Percentiles rank a stretch among this genome's conserved stretches.
Conservation (phyloP, 2,329 filamentous ascomycete genomes). For the Mollisia scopiformis region DNA sequence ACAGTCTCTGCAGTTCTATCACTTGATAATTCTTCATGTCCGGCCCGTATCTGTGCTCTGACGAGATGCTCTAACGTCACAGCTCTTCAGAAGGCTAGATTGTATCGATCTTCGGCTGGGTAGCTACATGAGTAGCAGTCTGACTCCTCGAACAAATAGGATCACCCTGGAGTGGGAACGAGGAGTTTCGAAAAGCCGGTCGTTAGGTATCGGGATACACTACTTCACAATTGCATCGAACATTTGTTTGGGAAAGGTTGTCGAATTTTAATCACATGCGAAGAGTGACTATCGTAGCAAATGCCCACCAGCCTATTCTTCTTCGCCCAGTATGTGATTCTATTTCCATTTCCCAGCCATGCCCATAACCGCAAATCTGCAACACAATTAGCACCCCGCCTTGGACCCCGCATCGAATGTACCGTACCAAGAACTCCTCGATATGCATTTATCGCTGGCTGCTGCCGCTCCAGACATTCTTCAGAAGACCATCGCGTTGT, state of each 20-base stretch:
- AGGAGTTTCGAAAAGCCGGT: conserved; percentile 39
- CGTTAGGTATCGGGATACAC: not conserved
- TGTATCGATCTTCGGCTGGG: conserved; percentile 40
- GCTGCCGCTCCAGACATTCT: conserved; percentile 86
- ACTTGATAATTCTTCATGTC: conserved; percentile 43
- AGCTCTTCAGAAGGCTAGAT: conserved; percentile 64
- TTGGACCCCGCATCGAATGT: not conserved
- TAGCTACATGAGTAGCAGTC: conserved; percentile 37
- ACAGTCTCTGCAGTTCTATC: not conserved
- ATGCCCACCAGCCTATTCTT: conserved; percentile 29
- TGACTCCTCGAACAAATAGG: conserved; percentile 36
- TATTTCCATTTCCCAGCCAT: conserved; percentile 27
- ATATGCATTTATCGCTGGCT: conserved; percentile 38
- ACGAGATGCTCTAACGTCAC: conserved; percentile 59
- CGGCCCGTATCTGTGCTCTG: conserved; percentile 71
- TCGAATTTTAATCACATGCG: conserved; percentile 36
- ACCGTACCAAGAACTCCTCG: conserved; percentile 34
- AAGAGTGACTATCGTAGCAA: conserved; percentile 38
- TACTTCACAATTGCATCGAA: conserved; percentile 21
- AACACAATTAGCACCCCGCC: conserved; percentile 22
- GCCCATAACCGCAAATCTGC: conserved; percentile 34
- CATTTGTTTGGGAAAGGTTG: conserved; percentile 31
- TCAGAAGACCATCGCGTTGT: conserved; percentile 95
- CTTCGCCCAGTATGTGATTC: conserved; percentile 24
- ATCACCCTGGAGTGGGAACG: conserved; percentile 36